Conservation (phyloP, 73 alveolate species). For the Stentor coeruleus region DNA sequence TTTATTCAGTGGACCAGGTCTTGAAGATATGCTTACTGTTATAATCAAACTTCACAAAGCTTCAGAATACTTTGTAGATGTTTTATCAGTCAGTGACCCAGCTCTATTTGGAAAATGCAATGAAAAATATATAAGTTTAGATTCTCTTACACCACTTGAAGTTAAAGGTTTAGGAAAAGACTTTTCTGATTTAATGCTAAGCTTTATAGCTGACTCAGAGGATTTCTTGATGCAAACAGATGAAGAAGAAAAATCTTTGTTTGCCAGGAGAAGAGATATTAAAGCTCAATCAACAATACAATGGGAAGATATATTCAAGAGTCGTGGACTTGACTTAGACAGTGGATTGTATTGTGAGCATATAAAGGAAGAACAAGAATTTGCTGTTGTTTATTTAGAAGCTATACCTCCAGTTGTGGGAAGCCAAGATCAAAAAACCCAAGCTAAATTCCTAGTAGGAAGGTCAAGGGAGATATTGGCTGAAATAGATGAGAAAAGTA, state of each 20-base stretch:
- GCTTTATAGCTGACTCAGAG: background rate
- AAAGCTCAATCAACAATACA: background rate
- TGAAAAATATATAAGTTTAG: background rate
- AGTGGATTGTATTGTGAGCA: background rate
- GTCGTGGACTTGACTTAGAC: constrained; percentile 11
- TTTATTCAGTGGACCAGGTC: background rate
- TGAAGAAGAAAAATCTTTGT: background rate
- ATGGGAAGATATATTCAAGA: background rate
- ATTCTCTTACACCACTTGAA: background rate
- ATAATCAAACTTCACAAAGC: background rate
- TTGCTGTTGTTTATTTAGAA: background rate
- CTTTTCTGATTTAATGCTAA: background rate
- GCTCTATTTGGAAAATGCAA: background rate
- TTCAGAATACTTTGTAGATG: background rate
- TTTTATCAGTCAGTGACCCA: background rate
- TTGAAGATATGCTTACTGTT: background rate
- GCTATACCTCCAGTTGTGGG: background rate
- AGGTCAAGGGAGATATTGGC: background rate
- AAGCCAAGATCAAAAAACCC: background rate
- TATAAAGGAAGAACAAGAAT: background rate
- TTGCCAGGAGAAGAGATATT: background rate
- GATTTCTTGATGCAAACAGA: too few species aligned
- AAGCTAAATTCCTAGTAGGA: background rate
- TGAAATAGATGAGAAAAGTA: background rate
- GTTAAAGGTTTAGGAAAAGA: background rate